These are phyloP conservation scores for Buxus sempervirens DNA, from an alignment of 164 flowering plant genomes.

Conservation along the genomic window DNA sequence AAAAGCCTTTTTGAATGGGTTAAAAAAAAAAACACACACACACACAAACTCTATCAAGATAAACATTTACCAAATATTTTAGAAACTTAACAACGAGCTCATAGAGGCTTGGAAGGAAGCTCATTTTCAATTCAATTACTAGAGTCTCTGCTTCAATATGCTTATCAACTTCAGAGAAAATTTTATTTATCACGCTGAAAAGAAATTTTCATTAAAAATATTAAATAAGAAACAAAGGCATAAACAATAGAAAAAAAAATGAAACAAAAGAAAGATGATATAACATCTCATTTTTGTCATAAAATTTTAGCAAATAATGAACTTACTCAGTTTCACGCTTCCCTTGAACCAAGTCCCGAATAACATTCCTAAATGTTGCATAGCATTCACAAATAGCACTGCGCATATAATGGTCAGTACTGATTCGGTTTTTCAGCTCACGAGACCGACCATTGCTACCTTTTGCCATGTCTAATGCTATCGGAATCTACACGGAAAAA, in stretches of 20 bases:
- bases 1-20: background rate
- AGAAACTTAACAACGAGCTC: conserved; percentile 71
- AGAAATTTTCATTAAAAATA: background rate
- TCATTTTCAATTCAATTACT: conserved; percentile 62
- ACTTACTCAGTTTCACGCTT: conserved; percentile 59
- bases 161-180: conserved; percentile 68
- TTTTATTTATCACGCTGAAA: conserved; percentile 60
- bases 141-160: conserved; percentile 50
- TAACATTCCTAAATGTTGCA: conserved; percentile 72
- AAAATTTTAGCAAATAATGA: background rate
- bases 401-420: conserved; percentile 60
- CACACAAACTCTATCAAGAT: background rate
- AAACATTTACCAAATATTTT: conserved; percentile 49
- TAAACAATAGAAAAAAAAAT: background rate
- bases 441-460: conserved; percentile 84
- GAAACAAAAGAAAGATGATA: background rate
- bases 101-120: conserved; percentile 77
- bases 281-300: background rate
- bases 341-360: conserved; percentile 61
- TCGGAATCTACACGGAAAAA: conserved; percentile 63
- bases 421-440: conserved; percentile 79
- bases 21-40: too few species aligned
- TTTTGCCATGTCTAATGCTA: conserved; percentile 97
- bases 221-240: background rate
- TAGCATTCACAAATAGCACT: conserved; percentile 90